A percentile compares a stretch with the other conserved stretches of the same genome.
phyloP scores from a whole-genome alignment of 306 rosid genomes.

The Hippophae rhamnoides region DNA sequence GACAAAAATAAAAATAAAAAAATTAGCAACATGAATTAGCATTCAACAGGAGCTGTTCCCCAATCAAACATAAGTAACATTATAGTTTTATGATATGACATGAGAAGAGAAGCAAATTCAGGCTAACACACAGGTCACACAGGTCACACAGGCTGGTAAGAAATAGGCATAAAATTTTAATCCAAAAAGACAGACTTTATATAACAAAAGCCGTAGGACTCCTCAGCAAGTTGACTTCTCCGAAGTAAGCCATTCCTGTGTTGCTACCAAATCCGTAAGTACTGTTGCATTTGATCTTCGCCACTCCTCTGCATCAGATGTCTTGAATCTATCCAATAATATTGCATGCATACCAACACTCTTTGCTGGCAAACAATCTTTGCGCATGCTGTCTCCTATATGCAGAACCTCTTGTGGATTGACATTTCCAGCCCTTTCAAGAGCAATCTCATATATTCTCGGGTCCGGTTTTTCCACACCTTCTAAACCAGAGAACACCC shows the following conservation, averaged over 20 bases:
- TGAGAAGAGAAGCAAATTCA: no score
- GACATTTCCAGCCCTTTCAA: conserved; percentile 67
- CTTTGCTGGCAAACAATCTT: conserved; percentile 79
- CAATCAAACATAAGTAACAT: no score
- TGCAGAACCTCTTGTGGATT: conserved; percentile 60
- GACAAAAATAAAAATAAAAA: no score
- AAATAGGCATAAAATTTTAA: no score
- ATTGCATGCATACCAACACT: conserved; percentile 85
- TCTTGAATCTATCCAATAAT: conserved; percentile 77
- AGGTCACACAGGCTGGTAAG: no score
- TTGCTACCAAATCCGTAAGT: conserved; percentile 55
- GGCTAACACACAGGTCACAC: no score
- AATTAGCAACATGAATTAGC: no score
- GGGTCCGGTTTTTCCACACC: conserved; percentile 92
- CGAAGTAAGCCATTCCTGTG: conserved; percentile 52
- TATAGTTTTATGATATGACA: no score
- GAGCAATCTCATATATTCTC: conserved; percentile 66
- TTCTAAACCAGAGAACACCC: conserved; percentile 86
- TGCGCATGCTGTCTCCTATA: conserved; percentile 89
- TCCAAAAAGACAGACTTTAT: no score
- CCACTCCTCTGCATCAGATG: conserved; percentile 75
- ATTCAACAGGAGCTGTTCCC: no score
- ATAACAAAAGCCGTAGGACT: no score
- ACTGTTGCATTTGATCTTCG: conserved; percentile 71
- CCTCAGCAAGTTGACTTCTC: conserved; percentile 31